A percentile compares a stretch with the other conserved stretches of the same genome.
These are phyloP conservation scores for Cornus controversa DNA, from an alignment of 148 eudicot genomes.

Conservation along the genomic window DNA sequence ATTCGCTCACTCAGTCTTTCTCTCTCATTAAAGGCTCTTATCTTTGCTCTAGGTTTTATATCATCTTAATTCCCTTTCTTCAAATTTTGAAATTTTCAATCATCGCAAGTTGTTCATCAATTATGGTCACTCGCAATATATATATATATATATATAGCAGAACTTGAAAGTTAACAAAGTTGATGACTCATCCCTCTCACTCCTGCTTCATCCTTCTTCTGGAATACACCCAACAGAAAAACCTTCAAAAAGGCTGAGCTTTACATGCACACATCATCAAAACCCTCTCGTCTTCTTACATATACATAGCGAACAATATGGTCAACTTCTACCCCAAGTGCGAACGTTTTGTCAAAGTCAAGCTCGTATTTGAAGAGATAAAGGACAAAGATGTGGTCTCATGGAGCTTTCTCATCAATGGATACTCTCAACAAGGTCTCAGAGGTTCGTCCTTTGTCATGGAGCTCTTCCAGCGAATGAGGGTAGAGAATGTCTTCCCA, in stretches of 20 bases:
- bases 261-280: conserved; percentile 47
- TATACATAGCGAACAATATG: conserved; percentile 35
- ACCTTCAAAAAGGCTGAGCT: conserved; percentile 28
- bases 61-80: too few relatives aligned
- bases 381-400: conserved; percentile 40
- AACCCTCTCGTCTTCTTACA: conserved; percentile 23
- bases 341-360: conserved; percentile 25
- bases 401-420: conserved; percentile 51
- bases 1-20: too few relatives aligned
- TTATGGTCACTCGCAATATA: too few relatives aligned
- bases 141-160: too few relatives aligned
- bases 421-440: conserved; percentile 24
- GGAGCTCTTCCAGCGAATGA: conserved; percentile 33
- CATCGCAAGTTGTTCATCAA: too few relatives aligned
- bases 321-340: conserved; percentile 52
- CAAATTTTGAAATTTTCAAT: too few relatives aligned
- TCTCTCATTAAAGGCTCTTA: too few relatives aligned
- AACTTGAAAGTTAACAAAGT: neutral
- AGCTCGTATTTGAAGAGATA: conserved; percentile 32
- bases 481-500: conserved; percentile 28
- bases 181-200: conserved; percentile 14
- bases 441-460: conserved; percentile 22
- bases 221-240: conserved; percentile 29
- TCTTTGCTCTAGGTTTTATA: too few relatives aligned
- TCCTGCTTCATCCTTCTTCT: conserved; percentile 37